These are phyloP conservation scores for Dendryphion nanum DNA, from an alignment of 2,329 filamentous ascomycete species.

Conservation along the genomic window DNA sequence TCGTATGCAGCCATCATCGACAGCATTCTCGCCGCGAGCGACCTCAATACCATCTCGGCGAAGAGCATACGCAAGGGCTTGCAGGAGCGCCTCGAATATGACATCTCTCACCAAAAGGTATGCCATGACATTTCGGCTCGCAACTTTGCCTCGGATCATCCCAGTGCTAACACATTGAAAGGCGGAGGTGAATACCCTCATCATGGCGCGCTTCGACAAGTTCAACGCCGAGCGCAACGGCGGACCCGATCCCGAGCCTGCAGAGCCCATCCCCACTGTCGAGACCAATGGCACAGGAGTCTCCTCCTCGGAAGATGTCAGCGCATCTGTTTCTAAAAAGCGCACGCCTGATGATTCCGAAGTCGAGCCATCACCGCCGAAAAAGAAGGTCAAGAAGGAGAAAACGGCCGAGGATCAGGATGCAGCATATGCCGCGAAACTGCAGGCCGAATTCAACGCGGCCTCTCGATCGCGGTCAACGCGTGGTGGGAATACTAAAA, in stretches of 20 bases:
- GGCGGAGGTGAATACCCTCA: slow-evolving; percentile 47
- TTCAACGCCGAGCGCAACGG: slow-evolving; percentile 39
- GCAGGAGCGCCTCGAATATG: slow-evolving; percentile 59
- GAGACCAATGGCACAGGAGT: slow-evolving; percentile 27
- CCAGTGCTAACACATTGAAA: too few species aligned
- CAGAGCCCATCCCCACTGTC: slow-evolving; percentile 40
- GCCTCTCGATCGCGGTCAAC: slow-evolving; percentile 66
- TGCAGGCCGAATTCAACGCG: slow-evolving; percentile 91
- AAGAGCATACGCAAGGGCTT: slow-evolving; percentile 65
- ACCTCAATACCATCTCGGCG: slow-evolving; percentile 63
- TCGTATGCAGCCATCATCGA: slow-evolving; percentile 61
- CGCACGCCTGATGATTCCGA: slow-evolving; percentile 43
- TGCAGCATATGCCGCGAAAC: slow-evolving; percentile 78
- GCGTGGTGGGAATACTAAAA: slow-evolving; percentile 65
- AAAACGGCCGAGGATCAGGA: slow-evolving; percentile 74
- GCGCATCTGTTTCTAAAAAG: slow-evolving; percentile 34
- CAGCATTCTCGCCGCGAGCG: slow-evolving; percentile 58
- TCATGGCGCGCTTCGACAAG: slow-evolving; percentile 52
- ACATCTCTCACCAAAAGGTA: slow-evolving; percentile 63
- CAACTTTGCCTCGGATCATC: too few species aligned
- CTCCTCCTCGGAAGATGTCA: slow-evolving; percentile 22
- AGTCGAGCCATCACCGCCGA: slow-evolving; percentile 43
- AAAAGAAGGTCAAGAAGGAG: slow-evolving; percentile 62
- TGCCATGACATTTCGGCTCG: too few species aligned
- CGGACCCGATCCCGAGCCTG: slow-evolving; percentile 17